Base-by-base conservation (phyloP, 2,329 filamentous ascomycete species). In the Neofusicoccum parvum region DNA sequence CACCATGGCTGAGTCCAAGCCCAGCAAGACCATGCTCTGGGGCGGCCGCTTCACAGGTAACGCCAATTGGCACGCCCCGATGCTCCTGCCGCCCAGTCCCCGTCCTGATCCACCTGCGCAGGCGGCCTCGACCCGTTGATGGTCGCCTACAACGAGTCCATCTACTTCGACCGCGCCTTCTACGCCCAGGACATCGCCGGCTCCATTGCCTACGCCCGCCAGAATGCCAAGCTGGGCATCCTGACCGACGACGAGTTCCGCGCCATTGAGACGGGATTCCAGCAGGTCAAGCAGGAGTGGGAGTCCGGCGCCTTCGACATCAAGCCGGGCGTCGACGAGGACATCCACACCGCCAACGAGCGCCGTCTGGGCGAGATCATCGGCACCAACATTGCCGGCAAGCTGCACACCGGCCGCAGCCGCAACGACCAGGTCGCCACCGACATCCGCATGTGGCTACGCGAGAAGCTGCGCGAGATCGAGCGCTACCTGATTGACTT, bases 351-450 rank as follows among this genome's bases (percentile, higher is more conserved):
- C 1, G 83, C 83, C 48, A 85, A 85, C 68, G 83, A 85, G 76
- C 73, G 82, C 48, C 72, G 82, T 62, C 72, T 85, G 65, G 90
- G 91, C 60, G 93, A 97, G 81, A 85, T 97, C 68, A 94, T 97
- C 68, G 92, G 93, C 72, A 94, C 91, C 77, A 87, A 93, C 32
- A 88, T 91, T 65, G 92, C 90, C 0, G 92, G 94, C 27, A 97
- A 97, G 82, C 86, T 97, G 66, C 94, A 97, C 80, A 97, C 93
- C n/a, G 82, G 82, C 49, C 89, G 94, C 62, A 94, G 90, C 77
- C 87, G 93, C 71, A 97, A 97, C 74, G 93, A 97, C 80, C 93
- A 97, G 80, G 88, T 96, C 65, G 92, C 89, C 54, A 94, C 90
- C 23, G 92, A 96, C 73, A 94, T 97, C 91, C 89, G 92, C 67